These are phyloP conservation scores for Cardiospermum halicacabum DNA, from an alignment of 345 rosid species.

Conservation along the genomic window DNA sequence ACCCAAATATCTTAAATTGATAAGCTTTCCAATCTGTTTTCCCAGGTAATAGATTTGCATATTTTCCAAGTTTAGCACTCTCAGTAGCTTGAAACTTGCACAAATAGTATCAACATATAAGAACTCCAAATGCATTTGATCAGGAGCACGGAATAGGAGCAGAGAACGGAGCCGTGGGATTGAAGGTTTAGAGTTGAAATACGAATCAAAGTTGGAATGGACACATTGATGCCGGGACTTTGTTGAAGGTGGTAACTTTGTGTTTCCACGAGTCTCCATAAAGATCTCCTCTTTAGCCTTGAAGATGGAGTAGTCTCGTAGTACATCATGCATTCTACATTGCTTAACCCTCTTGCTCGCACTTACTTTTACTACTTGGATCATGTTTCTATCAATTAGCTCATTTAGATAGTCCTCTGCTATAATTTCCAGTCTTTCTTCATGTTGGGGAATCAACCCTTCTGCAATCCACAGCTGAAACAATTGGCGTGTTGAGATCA, in stretches of 20 bases:
- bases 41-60: constrained; percentile 13
- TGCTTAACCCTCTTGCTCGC: constrained; percentile 20
- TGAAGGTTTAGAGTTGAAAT: not conserved
- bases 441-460: constrained; percentile 22
- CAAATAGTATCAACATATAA: constrained; percentile 6
- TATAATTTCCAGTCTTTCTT: constrained; percentile 21
- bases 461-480: constrained; percentile 26
- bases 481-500: constrained; percentile 15
- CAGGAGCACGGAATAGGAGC: constrained; percentile 9
- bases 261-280: constrained; percentile 13
- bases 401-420: constrained; percentile 29
- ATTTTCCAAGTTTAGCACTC: constrained; percentile 23
- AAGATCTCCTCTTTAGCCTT: constrained; percentile 23
- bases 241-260: not conserved
- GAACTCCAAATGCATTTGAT: not conserved
- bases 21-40: constrained; percentile 15
- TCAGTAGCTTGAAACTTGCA: constrained; percentile 11
- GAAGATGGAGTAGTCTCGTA: constrained; percentile 18
- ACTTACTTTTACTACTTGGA: constrained; percentile 22
- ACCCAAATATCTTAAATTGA: constrained; percentile 24
- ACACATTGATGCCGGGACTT: constrained; percentile 10
- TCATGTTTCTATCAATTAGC: constrained; percentile 22
- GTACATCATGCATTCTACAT: constrained; percentile 20
- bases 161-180: constrained; percentile 12
- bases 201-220: constrained; percentile 6